phyloP scores from a whole-genome alignment of 495 filamentous ascomycete genomes.

The Venustampulla echinocandica region DNA sequence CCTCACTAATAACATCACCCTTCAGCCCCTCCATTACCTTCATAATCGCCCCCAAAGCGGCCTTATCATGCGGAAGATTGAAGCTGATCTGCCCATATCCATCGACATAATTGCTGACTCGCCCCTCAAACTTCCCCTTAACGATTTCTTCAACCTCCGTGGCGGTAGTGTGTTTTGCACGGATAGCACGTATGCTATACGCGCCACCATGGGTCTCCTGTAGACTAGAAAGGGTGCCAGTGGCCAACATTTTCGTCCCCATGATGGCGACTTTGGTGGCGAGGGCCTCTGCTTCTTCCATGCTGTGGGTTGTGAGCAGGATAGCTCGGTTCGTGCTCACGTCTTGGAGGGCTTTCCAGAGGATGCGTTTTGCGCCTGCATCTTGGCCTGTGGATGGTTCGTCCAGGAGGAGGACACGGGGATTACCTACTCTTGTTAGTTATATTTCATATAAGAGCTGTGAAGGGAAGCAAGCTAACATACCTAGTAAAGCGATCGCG shows the following conservation, averaged over 20 bases:
- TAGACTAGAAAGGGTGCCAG: slow-evolving; percentile 33
- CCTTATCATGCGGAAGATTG: slow-evolving; percentile 17
- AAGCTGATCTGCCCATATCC: slow-evolving; percentile 17
- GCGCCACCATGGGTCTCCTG: slow-evolving; percentile 32
- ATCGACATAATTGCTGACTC: slow-evolving; percentile 13
- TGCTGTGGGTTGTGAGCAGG: slow-evolving; percentile 39
- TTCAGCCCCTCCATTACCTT: slow-evolving; percentile 19
- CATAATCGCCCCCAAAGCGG: slow-evolving; percentile 16
- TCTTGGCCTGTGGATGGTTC: slow-evolving; percentile 41
- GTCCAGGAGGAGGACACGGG: slow-evolving; percentile 41
- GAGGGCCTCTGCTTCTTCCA: slow-evolving; percentile 46
- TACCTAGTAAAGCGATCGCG: slow-evolving; percentile 38
- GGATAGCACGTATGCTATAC: slow-evolving; percentile 30
- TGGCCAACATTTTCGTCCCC: slow-evolving; percentile 36
- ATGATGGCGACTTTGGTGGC: slow-evolving; percentile 41
- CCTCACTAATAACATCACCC: slow-evolving; percentile 9
- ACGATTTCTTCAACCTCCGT: slow-evolving; percentile 10
- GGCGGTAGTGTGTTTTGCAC: background rate
- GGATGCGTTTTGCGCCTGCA: slow-evolving; percentile 37
- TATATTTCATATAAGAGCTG: background rate
- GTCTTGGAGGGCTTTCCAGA: slow-evolving; percentile 35
- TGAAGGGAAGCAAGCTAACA: background rate
- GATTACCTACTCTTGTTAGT: slow-evolving; percentile 29
- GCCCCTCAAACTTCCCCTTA: slow-evolving; percentile 3
- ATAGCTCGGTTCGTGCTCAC: slow-evolving; percentile 30